These are phyloP conservation scores for Boletus coccyginus DNA, from an alignment of 768 basidiomycete genomes.

Conservation along the genomic window DNA sequence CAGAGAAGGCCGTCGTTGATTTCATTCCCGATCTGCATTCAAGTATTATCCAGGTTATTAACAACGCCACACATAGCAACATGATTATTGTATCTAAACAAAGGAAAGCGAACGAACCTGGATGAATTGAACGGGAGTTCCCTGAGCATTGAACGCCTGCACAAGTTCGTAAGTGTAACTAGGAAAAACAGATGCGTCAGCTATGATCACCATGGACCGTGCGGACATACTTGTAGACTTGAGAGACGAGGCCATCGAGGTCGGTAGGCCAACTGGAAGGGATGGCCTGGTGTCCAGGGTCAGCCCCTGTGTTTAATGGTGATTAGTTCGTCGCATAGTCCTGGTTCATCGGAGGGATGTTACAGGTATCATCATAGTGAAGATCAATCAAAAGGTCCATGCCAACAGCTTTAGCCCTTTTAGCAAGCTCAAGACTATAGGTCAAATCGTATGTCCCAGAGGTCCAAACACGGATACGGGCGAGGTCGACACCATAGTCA, in stretches of 20 bases:
- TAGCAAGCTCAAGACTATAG: conserved; percentile 11
- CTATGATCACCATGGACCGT: background rate
- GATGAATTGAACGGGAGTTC: conserved; percentile 7
- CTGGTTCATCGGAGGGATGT: background rate
- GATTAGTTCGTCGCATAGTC: background rate
- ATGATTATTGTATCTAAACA: background rate
- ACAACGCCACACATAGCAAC: background rate
- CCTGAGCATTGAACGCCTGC: conserved; percentile 4
- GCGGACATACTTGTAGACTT: conserved; percentile 5
- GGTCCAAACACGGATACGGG: conserved; percentile 14
- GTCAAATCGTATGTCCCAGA: conserved; percentile 6
- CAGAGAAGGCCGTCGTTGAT: conserved; percentile 11
- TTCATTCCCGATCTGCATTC: conserved; percentile 13
- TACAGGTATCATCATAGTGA: conserved; percentile 12
- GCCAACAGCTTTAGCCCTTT: conserved; percentile 8
- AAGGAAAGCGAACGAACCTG: conserved; percentile 2
- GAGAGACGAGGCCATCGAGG: conserved; percentile 7
- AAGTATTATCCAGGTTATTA: background rate
- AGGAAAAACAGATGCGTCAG: background rate
- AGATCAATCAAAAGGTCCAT: conserved; percentile 13
- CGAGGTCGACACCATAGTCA: conserved; percentile 12
- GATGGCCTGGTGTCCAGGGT: conserved; percentile 5
- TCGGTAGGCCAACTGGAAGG: conserved; percentile 14
- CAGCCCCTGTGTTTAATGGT: conserved; percentile 1
- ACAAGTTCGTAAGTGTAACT: conserved; percentile 11